Conservation (phyloP, 1,284 basidiomycete species). For the Sanghuangporus sanghuang region DNA sequence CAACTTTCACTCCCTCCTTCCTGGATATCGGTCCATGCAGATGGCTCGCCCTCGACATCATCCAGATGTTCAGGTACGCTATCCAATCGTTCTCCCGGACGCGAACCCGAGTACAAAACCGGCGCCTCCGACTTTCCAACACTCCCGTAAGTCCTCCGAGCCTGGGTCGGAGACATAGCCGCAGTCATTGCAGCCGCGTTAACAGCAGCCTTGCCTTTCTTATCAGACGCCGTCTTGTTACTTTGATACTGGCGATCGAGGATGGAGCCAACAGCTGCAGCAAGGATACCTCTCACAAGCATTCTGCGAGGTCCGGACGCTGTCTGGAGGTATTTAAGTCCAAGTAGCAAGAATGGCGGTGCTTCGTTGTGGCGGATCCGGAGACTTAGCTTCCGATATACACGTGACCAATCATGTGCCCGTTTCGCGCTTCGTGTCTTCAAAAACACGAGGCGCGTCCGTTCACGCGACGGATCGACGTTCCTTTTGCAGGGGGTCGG, state of each 20-base stretch:
- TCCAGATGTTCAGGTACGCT: conserved; percentile 3
- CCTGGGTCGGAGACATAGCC: not conserved
- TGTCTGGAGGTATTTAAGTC: no score
- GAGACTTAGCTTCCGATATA: not conserved
- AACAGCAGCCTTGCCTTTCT: not conserved
- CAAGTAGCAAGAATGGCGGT: no score
- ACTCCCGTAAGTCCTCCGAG: conserved; percentile 1
- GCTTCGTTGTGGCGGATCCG: not conserved
- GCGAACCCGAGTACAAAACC: not conserved
- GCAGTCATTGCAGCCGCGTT: not conserved
- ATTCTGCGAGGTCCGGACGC: not conserved
- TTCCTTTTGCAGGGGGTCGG: not conserved
- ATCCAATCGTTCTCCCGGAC: conserved; percentile 4
- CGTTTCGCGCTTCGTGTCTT: not conserved
- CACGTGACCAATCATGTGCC: conserved; percentile 1
- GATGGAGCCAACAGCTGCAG: not conserved
- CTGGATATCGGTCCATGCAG: not conserved
- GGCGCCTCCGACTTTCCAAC: not conserved
- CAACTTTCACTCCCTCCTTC: not conserved
- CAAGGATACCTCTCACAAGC: not conserved
- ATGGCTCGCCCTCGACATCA: not conserved
- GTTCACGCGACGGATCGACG: not conserved
- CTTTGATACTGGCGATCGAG: not conserved
- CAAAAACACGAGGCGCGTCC: not conserved
- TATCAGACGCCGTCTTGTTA: not conserved